Evolutionary conservation across 352 stramenopile species (phyloP).

Genomic region (Globisporangium iwayamae): DNA sequence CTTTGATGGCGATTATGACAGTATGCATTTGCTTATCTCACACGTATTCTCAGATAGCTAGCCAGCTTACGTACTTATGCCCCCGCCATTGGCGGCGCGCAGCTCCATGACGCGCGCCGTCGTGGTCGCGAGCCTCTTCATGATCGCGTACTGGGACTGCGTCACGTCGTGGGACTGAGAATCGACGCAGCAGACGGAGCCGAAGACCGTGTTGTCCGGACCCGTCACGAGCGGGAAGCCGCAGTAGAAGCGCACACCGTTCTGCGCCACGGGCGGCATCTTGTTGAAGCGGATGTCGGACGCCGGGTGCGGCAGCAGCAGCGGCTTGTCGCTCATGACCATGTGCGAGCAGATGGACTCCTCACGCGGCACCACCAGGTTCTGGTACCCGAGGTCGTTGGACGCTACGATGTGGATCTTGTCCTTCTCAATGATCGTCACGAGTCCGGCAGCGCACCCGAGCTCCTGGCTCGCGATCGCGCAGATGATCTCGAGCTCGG

Average conservation of each 20-base stretch:
- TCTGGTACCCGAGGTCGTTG: conserved; percentile 26
- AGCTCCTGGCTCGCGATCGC: conserved; percentile 37
- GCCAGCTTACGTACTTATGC: no score
- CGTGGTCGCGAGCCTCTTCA: conserved; percentile 31
- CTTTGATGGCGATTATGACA: no score
- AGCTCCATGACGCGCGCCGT: conserved; percentile 35
- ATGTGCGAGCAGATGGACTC: conserved; percentile 52
- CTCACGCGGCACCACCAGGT: conserved; percentile 30
- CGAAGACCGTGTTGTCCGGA: conserved; percentile 33
- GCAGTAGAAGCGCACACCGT: conserved; percentile 50
- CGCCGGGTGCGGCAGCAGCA: conserved; percentile 45
- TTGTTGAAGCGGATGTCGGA: conserved; percentile 50
- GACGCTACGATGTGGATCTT: conserved; percentile 36
- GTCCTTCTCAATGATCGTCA: conserved; percentile 45
- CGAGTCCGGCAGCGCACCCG: conserved; percentile 31
- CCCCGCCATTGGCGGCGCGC: neutral
- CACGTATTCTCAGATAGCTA: no score
- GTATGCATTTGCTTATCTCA: no score
- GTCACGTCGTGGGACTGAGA: conserved; percentile 32
- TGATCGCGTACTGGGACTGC: conserved; percentile 39
- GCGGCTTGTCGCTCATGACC: conserved; percentile 45
- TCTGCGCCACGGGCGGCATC: conserved; percentile 25
- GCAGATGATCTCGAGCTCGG: conserved; percentile 53
- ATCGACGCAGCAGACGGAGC: conserved; percentile 46
- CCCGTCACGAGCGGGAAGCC: conserved; percentile 36